Percentiles rank a stretch among this genome's conserved stretches.
phyloP scores from a whole-genome alignment of 768 basidiomycete species.

The Podaxis sp. region DNA sequence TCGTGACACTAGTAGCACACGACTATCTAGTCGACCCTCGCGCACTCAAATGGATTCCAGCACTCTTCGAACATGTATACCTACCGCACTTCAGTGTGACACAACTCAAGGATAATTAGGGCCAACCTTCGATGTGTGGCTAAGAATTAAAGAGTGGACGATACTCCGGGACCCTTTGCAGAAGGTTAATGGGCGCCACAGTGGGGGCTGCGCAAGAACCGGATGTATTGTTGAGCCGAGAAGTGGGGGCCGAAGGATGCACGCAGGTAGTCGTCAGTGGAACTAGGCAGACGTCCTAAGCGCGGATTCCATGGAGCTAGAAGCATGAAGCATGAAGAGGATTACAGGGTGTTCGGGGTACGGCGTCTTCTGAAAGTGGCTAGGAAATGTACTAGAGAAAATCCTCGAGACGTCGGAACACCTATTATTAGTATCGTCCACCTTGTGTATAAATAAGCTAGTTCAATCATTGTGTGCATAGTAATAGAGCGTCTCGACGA shows the following conservation, averaged over 20 bases:
- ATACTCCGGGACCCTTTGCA: not conserved
- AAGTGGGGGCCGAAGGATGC: conserved; percentile 2
- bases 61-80: not conserved
- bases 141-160: too few species aligned
- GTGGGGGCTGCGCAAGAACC: not conserved
- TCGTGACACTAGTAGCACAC: not conserved
- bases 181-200: not conserved
- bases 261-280: not conserved
- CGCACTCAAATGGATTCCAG: not conserved
- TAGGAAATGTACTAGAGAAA: not conserved
- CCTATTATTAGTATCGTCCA: conserved; percentile 4
- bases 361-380: not conserved
- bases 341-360: conserved; percentile 10
- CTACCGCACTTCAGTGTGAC: too few species aligned
- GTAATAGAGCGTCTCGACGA: not conserved
- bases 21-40: not conserved
- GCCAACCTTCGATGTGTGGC: too few species aligned
- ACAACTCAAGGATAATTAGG: too few species aligned
- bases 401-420: not conserved
- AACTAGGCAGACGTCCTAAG: not conserved
- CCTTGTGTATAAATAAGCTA: conserved; percentile 1
- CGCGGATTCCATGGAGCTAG: conserved; percentile 11
- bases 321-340: not conserved
- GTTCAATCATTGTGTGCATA: not conserved
- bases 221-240: not conserved